These are phyloP conservation scores for Calonectria honghensis DNA, from an alignment of 2,329 filamentous ascomycete species.

Conservation along the genomic window DNA sequence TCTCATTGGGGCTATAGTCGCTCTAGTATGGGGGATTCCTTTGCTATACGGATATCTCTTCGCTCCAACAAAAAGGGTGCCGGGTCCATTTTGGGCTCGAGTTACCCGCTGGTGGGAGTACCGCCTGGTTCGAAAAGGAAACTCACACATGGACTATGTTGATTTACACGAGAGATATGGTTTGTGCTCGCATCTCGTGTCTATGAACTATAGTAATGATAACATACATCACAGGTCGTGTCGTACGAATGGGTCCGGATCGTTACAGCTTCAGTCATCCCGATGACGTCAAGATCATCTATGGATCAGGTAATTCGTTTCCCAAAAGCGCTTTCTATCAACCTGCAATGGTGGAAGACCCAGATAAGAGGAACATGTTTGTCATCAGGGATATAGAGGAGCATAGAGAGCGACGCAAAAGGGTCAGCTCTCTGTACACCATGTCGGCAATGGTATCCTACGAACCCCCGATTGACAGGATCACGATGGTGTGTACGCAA, in stretches of 20 bases:
- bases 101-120: constrained; percentile 6
- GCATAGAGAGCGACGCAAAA: not conserved
- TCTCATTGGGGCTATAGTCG: not conserved
- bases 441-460: constrained; percentile 20
- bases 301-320: not conserved
- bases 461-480: not conserved
- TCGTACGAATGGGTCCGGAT: constrained; percentile 24
- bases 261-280: constrained; percentile 20
- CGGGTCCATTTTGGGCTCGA: constrained; percentile 4
- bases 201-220: not conserved
- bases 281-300: not conserved
- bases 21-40: not conserved
- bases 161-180: not conserved
- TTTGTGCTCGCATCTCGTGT: not conserved
- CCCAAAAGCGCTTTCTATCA: constrained; percentile 7
- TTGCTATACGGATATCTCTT: not conserved
- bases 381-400: not conserved
- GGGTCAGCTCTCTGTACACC: not conserved
- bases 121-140: not conserved
- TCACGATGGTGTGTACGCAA: not conserved
- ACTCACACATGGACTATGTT: not conserved
- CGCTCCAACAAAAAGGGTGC: not conserved
- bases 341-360: not conserved
- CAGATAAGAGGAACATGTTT: not conserved
- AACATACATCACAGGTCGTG: not conserved